Evolutionary conservation across 139 green algal species (phyloP).

Genomic region (Chlorella sorokiniana): DNA sequence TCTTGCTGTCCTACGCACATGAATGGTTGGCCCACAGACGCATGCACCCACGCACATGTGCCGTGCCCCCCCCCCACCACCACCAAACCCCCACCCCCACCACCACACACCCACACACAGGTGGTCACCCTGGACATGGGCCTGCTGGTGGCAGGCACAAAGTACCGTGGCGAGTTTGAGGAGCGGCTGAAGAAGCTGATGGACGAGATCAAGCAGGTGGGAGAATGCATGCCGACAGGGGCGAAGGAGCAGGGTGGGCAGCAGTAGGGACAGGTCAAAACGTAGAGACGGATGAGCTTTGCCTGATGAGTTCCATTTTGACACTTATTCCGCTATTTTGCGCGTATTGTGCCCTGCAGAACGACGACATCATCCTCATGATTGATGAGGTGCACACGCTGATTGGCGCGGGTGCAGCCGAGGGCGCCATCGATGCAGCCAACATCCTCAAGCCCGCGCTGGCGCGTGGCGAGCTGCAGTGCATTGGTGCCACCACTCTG

Average conservation of each 20-base stretch:
- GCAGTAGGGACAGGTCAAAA: too few relatives aligned
- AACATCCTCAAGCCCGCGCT: slow-evolving; percentile 99
- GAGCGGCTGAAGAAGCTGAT: slow-evolving; percentile 99
- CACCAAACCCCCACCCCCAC: too few relatives aligned
- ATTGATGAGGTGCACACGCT: slow-evolving; percentile 91
- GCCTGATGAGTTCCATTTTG: too few relatives aligned
- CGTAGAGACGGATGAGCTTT: too few relatives aligned
- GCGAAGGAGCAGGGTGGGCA: too few relatives aligned
- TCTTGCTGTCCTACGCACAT: too few relatives aligned
- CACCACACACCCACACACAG: slow-evolving; percentile 57
- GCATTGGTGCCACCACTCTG: slow-evolving; percentile 98
- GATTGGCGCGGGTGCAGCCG: slow-evolving; percentile 96
- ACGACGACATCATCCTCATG: slow-evolving; percentile 98
- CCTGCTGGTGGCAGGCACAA: slow-evolving; percentile 98
- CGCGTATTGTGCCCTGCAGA: slow-evolving; percentile 53
- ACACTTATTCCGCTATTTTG: background rate
- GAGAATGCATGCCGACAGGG: background rate
- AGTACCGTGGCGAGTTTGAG: slow-evolving; percentile 99
- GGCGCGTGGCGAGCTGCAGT: slow-evolving; percentile 98
- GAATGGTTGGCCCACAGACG: too few relatives aligned
- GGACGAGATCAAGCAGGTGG: slow-evolving; percentile 98
- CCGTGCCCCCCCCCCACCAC: too few relatives aligned
- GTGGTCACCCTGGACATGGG: slow-evolving; percentile 99
- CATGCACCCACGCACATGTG: too few relatives aligned
- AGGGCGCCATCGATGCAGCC: slow-evolving; percentile 98